A percentile compares a stretch with the other conserved stretches of the same genome.
These are phyloP conservation scores for Cicer chorassanicum DNA, from an alignment of 306 rosid species.

Conservation along the genomic window DNA sequence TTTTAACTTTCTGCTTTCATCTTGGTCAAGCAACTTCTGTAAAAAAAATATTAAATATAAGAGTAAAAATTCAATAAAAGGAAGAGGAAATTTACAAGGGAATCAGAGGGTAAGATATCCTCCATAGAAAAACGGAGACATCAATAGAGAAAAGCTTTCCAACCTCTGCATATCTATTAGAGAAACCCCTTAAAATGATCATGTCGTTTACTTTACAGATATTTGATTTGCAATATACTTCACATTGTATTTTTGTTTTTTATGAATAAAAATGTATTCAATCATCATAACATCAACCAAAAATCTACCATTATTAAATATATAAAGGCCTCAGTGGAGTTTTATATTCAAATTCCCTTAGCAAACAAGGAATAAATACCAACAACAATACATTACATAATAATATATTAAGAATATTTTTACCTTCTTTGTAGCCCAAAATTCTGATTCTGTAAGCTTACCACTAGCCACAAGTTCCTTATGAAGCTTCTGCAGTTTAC, in stretches of 20 bases:
- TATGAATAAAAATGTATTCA: constrained; percentile 15
- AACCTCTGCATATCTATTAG: constrained; percentile 12
- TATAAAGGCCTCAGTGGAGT: constrained; percentile 8
- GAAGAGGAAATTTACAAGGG: constrained; percentile 31
- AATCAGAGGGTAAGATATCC: constrained; percentile 12
- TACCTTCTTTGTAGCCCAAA: constrained; percentile 97
- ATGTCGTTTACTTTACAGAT: constrained; percentile 18
- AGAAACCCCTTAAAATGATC: constrained; percentile 1
- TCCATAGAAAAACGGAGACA: constrained; percentile 7
- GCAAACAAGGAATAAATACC: constrained; percentile 40
- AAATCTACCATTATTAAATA: constrained; percentile 14
- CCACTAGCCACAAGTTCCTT: constrained; percentile 82
- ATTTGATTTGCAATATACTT: constrained; percentile 37
- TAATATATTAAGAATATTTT: constrained; percentile 13
- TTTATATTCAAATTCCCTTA: constrained; percentile 39
- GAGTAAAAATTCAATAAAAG: not conserved
- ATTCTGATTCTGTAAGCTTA: constrained; percentile 92
- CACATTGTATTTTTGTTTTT: constrained; percentile 27
- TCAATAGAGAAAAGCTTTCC: constrained; percentile 18
- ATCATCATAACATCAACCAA: constrained; percentile 17
- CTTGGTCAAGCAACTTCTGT: constrained; percentile 85
- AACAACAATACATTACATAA: constrained; percentile 13
- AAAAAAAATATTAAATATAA: constrained; percentile 24
- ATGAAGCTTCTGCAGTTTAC: constrained; percentile 90
- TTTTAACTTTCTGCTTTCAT: constrained; percentile 68